phyloP scores from a whole-genome alignment of 805 yeast genomes.

The Wickerhamia fluorescens region DNA sequence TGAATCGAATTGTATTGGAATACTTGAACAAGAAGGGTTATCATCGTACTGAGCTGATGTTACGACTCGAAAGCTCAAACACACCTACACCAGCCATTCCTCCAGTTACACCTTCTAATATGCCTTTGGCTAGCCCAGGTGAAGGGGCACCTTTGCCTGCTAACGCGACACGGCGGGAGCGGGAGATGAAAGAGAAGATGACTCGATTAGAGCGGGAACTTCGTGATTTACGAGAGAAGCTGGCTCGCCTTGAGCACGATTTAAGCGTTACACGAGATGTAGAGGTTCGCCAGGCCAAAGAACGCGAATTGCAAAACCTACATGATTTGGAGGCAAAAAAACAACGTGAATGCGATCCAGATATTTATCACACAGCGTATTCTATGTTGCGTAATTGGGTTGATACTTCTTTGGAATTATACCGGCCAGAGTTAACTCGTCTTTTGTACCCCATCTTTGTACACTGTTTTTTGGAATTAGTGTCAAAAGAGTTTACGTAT shows the following conservation, averaged over 20 bases:
- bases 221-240: conserved; percentile 29
- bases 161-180: conserved; percentile 12
- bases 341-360: conserved; percentile 53
- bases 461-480: conserved; percentile 76
- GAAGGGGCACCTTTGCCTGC: conserved; percentile 11
- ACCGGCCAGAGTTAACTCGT: conserved; percentile 79
- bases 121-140: conserved; percentile 26
- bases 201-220: conserved; percentile 26
- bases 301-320: conserved; percentile 31
- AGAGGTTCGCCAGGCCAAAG: conserved; percentile 30
- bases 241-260: conserved; percentile 28
- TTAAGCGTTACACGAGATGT: conserved; percentile 33
- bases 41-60: conserved; percentile 88
- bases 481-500: conserved; percentile 51
- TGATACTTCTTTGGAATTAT: conserved; percentile 83
- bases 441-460: conserved; percentile 89
- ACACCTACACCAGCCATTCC: conserved; percentile 46
- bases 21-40: conserved; percentile 91
- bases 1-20: conserved; percentile 87
- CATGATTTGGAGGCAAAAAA: conserved; percentile 38
- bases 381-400: conserved; percentile 80
- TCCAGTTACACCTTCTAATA: conserved; percentile 40
- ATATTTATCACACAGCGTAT: conserved; percentile 73
- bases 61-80: conserved; percentile 77
- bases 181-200: conserved; percentile 21